These are phyloP conservation scores for Apiotrichum sp. DNA, from an alignment of 1,284 basidiomycete species.

Conservation along the genomic window DNA sequence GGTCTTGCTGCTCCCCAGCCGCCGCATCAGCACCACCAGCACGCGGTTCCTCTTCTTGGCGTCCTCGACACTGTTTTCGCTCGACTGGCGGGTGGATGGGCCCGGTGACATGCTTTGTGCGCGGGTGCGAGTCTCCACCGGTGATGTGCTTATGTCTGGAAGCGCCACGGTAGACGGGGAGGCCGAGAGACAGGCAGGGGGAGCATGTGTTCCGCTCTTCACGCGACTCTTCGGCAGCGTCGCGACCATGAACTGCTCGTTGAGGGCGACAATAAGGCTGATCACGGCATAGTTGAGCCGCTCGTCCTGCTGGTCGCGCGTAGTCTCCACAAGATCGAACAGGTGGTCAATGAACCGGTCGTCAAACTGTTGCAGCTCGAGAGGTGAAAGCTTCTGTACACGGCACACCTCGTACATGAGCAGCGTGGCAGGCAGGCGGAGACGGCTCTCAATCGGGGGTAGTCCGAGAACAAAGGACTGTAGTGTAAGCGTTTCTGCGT, in stretches of 20 bases:
- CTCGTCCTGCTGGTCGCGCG: conserved; percentile 80
- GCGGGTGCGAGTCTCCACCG: not conserved
- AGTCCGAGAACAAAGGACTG: conserved; percentile 40
- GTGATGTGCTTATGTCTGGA: conserved; percentile 2
- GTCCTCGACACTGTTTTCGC: conserved; percentile 31
- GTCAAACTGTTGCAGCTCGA: conserved; percentile 67
- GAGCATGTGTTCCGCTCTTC: conserved; percentile 21
- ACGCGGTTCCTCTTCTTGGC: conserved; percentile 62
- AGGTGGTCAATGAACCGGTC: conserved; percentile 81
- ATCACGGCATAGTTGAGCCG: conserved; percentile 89
- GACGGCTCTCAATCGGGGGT: conserved; percentile 68
- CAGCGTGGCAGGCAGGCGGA: conserved; percentile 64
- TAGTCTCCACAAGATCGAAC: conserved; percentile 90
- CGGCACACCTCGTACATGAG: conserved; percentile 86
- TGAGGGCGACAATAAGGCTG: conserved; percentile 86
- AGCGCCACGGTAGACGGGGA: conserved; percentile 9
- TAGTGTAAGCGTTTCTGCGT: no score
- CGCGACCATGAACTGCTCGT: conserved; percentile 97
- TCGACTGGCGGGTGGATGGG: not conserved
- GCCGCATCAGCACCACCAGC: conserved; percentile 71
- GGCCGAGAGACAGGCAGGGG: not conserved
- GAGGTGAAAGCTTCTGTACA: conserved; percentile 69
- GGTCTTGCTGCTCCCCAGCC: conserved; percentile 78
- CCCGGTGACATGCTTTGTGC: conserved; percentile 4
- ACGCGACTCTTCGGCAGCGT: conserved; percentile 34